These are phyloP conservation scores for Penicillium nordicum DNA, from an alignment of 2,329 filamentous ascomycete species.

Conservation along the genomic window DNA sequence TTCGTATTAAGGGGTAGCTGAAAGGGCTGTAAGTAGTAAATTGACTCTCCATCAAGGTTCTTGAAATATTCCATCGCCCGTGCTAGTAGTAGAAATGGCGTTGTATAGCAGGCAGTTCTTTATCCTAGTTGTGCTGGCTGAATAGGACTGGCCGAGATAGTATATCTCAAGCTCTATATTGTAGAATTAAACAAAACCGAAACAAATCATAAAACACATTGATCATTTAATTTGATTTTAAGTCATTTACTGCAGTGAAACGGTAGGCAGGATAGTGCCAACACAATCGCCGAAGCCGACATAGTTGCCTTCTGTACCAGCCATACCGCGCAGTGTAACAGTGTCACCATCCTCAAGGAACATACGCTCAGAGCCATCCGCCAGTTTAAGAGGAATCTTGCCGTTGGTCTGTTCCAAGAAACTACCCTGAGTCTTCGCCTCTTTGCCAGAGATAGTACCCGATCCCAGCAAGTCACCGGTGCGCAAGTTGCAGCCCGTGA, in stretches of 20 bases:
- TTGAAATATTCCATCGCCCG: background rate
- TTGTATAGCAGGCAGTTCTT: background rate
- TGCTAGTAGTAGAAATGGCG: background rate
- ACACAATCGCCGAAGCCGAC: slow-evolving; percentile 75
- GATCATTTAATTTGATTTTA: slow-evolving; percentile 6
- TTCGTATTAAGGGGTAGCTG: slow-evolving; percentile 26
- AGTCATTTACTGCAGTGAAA: slow-evolving; percentile 24
- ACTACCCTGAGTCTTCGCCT: slow-evolving; percentile 60
- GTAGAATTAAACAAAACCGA: background rate
- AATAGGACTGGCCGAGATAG: background rate
- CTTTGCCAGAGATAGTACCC: slow-evolving; percentile 70
- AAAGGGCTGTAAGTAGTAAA: background rate
- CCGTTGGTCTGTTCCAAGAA: slow-evolving; percentile 71
- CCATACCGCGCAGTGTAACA: slow-evolving; percentile 62
- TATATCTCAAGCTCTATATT: slow-evolving; percentile 5
- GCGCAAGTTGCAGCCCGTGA: slow-evolving; percentile 71
- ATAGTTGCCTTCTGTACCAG: slow-evolving; percentile 61
- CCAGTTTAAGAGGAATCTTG: slow-evolving; percentile 60
- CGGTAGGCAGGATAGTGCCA: slow-evolving; percentile 57
- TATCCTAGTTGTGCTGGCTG: background rate
- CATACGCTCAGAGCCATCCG: slow-evolving; percentile 62
- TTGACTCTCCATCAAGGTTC: no score
- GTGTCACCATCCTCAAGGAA: slow-evolving; percentile 75
- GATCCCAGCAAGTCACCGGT: slow-evolving; percentile 73
- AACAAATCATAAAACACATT: slow-evolving; percentile 3